These are phyloP conservation scores for Hypoxylon trugodes DNA, from an alignment of 495 filamentous ascomycete species.

Conservation along the genomic window DNA sequence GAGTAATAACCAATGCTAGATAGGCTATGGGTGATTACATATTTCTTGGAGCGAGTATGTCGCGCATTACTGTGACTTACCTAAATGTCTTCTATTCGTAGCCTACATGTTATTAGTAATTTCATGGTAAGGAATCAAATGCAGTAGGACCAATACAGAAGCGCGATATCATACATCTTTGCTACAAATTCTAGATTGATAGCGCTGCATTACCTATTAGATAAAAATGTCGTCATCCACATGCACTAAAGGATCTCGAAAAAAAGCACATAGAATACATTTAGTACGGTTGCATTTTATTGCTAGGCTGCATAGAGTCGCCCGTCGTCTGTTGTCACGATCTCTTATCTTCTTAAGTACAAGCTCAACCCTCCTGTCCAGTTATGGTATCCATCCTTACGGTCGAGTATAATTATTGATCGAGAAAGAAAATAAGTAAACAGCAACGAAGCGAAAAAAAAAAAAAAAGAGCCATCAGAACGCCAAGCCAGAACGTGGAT, in stretches of 20 bases:
- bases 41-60: conserved; percentile 8
- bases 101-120: background rate
- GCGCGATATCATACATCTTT: no score
- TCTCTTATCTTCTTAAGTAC: no score
- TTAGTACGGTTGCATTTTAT: no score
- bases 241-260: background rate
- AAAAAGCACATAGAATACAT: background rate
- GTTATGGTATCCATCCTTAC: no score
- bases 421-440: no score
- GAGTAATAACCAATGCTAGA: conserved; percentile 5
- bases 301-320: background rate
- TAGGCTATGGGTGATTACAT: background rate
- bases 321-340: no score
- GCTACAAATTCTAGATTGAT: no score
- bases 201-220: no score
- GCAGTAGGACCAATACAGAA: background rate
- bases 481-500: conserved; percentile 16
- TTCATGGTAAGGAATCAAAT: background rate
- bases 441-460: background rate
- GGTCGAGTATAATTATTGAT: conserved; percentile 6
- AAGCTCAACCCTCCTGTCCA: no score
- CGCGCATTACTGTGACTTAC: conserved; percentile 3
- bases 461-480: conserved; percentile 8
- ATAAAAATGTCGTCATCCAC: background rate
- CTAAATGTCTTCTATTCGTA: background rate